Evolutionary conservation across 805 yeast species (phyloP).

Genomic region (Metschnikowia kunwiensis): DNA sequence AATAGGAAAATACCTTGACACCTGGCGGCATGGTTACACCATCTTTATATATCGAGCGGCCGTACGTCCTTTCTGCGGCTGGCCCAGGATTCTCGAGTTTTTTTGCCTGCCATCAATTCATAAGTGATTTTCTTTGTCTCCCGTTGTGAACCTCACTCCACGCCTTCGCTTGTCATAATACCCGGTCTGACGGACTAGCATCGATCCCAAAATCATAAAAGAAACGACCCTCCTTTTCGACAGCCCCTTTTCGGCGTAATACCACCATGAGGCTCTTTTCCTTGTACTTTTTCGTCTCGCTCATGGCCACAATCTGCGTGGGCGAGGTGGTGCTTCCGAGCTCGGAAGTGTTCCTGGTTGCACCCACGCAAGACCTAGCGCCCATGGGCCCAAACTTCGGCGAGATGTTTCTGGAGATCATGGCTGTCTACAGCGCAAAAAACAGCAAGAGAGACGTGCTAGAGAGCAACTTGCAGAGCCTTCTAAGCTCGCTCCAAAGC

Average conservation of each 20-base stretch:
- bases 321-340: conserved; percentile 7
- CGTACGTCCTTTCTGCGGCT: too few relatives aligned
- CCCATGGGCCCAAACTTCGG: conserved; percentile 15
- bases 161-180: too few relatives aligned
- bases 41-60: too few relatives aligned
- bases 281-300: conserved; percentile 6
- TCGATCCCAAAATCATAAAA: too few relatives aligned
- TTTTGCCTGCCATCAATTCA: too few relatives aligned
- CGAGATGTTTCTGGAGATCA: conserved; percentile 9
- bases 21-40: too few relatives aligned
- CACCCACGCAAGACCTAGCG: conserved; percentile 1
- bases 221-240: too few relatives aligned
- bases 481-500: conserved; percentile 21
- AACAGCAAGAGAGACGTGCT: conserved; percentile 12
- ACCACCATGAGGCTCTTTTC: conserved; percentile 7
- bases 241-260: too few relatives aligned
- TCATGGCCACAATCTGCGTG: conserved; percentile 5
- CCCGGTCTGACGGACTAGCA: too few relatives aligned
- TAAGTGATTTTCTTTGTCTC: too few relatives aligned
- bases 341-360: conserved; percentile 3
- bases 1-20: neutral
- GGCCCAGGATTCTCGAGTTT: too few relatives aligned
- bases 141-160: too few relatives aligned
- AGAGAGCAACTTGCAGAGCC: conserved; percentile 9
- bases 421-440: neutral